phyloP scores from a whole-genome alignment of 2,329 filamentous ascomycete species.

The Ophiocordyceps australis region DNA sequence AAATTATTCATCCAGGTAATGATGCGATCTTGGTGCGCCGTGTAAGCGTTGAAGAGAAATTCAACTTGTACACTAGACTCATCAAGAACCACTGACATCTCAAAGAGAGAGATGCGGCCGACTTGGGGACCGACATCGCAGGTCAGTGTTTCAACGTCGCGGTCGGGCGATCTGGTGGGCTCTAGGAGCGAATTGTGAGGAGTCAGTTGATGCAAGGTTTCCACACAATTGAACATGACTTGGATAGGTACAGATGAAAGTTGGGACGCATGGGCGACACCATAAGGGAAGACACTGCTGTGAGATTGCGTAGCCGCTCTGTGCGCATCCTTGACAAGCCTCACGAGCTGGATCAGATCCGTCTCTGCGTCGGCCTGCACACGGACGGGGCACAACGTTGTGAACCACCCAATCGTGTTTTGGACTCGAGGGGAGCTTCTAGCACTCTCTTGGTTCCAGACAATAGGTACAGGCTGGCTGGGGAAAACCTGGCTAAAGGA shows the following conservation, averaged over 20 bases:
- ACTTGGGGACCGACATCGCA: constrained; percentile 26
- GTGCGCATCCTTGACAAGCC: constrained; percentile 23
- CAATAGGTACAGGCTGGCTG: constrained; percentile 33
- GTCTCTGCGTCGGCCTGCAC: constrained; percentile 37
- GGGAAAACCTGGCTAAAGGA: constrained; percentile 25
- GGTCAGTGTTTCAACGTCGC: constrained; percentile 15
- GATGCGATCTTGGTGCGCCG: constrained; percentile 22
- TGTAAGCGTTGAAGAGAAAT: constrained; percentile 23
- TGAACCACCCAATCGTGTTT: constrained; percentile 36
- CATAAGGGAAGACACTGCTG: constrained; percentile 18
- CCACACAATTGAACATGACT: constrained; percentile 37
- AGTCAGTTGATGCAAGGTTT: constrained; percentile 28
- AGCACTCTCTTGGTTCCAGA: no score
- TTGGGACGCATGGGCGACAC: no score
- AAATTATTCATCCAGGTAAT: constrained; percentile 26
- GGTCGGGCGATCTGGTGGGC: constrained; percentile 21
- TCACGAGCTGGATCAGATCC: constrained; percentile 38
- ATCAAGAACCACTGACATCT: constrained; percentile 27
- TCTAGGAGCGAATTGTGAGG: constrained; percentile 28
- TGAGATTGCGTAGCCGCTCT: constrained; percentile 2
- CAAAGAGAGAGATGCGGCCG: constrained; percentile 30
- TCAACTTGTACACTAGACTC: constrained; percentile 23
- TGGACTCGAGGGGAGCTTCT: constrained; percentile 33
- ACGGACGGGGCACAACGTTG: constrained; percentile 28
- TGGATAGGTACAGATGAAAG: constrained; percentile 30